Evolutionary conservation across 371 early-diverging fungal genomes (phyloP).

Genomic region (Mortierella sp.): DNA sequence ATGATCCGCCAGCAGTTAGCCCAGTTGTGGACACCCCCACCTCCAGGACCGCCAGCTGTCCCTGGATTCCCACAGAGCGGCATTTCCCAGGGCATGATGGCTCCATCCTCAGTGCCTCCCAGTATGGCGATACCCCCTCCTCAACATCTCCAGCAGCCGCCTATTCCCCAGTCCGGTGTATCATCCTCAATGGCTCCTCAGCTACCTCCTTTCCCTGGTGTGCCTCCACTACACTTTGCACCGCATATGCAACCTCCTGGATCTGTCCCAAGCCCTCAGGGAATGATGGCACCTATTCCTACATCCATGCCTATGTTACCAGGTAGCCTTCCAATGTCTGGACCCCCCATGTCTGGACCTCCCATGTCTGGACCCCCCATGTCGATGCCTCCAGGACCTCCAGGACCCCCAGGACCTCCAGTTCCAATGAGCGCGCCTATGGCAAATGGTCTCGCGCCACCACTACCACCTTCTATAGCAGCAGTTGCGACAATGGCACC

Average conservation of each 20-base stretch:
- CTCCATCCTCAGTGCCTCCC: conserved; percentile 29
- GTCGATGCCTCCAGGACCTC: conserved; percentile 10
- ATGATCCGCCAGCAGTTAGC: conserved; percentile 58
- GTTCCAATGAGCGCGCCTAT: background rate
- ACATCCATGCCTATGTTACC: conserved; percentile 16
- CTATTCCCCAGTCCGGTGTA: conserved; percentile 6
- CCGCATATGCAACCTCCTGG: conserved; percentile 32
- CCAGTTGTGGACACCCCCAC: conserved; percentile 44
- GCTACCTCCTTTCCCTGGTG: conserved; percentile 3
- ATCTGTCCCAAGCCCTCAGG: conserved; percentile 12
- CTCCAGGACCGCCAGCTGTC: conserved; percentile 31
- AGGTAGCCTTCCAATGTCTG: conserved; percentile 6
- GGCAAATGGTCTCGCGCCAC: conserved; percentile 4
- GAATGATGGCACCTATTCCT: conserved; percentile 13
- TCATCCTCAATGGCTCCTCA: conserved; percentile 11
- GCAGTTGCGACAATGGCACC: conserved; percentile 23
- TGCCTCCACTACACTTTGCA: conserved; percentile 13
- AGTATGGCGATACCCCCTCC: conserved; percentile 27
- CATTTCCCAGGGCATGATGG: conserved; percentile 11
- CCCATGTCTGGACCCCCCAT: conserved; percentile 15
- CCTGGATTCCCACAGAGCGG: conserved; percentile 25
- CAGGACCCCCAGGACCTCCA: too few relatives aligned
- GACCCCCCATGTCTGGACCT: conserved; percentile 7
- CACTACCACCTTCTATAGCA: conserved; percentile 14
- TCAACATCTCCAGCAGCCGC: conserved; percentile 7